These are phyloP conservation scores for Aspergillus indologenus DNA, from an alignment of 495 filamentous ascomycete genomes.

Conservation along the genomic window DNA sequence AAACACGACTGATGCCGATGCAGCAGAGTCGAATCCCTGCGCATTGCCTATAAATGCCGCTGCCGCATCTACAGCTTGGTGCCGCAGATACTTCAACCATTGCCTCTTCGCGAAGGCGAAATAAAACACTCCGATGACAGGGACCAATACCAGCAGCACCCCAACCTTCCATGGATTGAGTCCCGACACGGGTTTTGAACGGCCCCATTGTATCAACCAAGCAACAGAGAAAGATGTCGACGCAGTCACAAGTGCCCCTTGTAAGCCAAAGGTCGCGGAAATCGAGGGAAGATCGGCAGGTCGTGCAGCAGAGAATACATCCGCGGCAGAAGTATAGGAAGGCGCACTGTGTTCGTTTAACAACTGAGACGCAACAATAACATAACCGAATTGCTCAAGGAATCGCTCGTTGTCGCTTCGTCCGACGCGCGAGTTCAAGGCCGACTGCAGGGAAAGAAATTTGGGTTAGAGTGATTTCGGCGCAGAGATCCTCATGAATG, in stretches of 20 bases:
- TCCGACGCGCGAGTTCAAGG: slow-evolving; percentile 69
- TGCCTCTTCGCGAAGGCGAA: slow-evolving; percentile 76
- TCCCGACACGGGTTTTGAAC: slow-evolving; percentile 32
- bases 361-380: slow-evolving; percentile 91
- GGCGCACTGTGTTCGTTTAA: slow-evolving; percentile 63
- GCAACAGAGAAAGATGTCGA: slow-evolving; percentile 64
- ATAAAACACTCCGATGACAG: slow-evolving; percentile 52
- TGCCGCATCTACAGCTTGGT: slow-evolving; percentile 73
- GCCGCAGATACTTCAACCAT: slow-evolving; percentile 78
- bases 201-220: slow-evolving; percentile 68
- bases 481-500: neutral
- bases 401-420: slow-evolving; percentile 82
- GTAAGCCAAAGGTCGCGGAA: slow-evolving; percentile 44
- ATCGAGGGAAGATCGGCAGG: slow-evolving; percentile 37
- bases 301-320: slow-evolving; percentile 35
- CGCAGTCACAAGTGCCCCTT: slow-evolving; percentile 51
- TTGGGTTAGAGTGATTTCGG: slow-evolving; percentile 11
- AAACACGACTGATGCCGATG: slow-evolving; percentile 74
- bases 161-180: slow-evolving; percentile 48
- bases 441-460: slow-evolving; percentile 31
- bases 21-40: slow-evolving; percentile 80
- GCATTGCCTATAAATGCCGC: slow-evolving; percentile 68
- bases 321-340: slow-evolving; percentile 43
- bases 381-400: slow-evolving; percentile 92
- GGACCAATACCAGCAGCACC: slow-evolving; percentile 55